Conservation (phyloP, 148 eudicot genomes). For the Polygonum maritimum region DNA sequence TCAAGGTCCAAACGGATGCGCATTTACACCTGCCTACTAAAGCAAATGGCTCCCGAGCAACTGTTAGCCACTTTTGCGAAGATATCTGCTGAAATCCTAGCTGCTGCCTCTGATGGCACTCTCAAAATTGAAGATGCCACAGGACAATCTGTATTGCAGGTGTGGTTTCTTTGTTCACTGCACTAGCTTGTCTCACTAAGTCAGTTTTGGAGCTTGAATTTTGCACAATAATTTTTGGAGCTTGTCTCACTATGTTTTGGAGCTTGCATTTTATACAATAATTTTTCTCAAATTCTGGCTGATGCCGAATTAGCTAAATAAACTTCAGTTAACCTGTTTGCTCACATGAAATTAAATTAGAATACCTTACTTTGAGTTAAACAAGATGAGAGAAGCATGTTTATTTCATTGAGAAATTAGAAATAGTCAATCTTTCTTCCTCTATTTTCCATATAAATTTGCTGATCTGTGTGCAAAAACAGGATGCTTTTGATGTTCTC, state of each 20-base stretch:
- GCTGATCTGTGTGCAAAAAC: slow-evolving; percentile 10
- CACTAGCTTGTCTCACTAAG: neutral
- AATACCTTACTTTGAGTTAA: too few species aligned
- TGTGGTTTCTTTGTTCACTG: slow-evolving; percentile 12
- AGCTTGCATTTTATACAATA: too few species aligned
- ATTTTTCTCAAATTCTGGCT: too few species aligned
- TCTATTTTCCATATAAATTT: too few species aligned
- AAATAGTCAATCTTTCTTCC: too few species aligned
- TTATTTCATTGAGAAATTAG: too few species aligned
- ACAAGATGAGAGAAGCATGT: too few species aligned
- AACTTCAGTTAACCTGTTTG: too few species aligned
- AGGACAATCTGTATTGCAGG: slow-evolving; percentile 89
- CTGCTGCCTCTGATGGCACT: slow-evolving; percentile 87
- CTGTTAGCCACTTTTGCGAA: slow-evolving; percentile 92
- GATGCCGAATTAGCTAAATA: too few species aligned
- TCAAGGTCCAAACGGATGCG: slow-evolving; percentile 84
- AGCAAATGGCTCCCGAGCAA: slow-evolving; percentile 98
- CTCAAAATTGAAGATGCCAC: slow-evolving; percentile 57
- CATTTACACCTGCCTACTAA: slow-evolving; percentile 69
- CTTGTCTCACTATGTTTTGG: too few species aligned
- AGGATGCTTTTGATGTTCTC: slow-evolving; percentile 90
- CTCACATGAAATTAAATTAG: too few species aligned
- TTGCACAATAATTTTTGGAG: neutral
- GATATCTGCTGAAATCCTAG: slow-evolving; percentile 93
- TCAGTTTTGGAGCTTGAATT: neutral